Percentiles rank a stretch among this genome's conserved stretches.
phyloP scores from a whole-genome alignment of 345 rosid genomes.

The Cardamine resedifolia region DNA sequence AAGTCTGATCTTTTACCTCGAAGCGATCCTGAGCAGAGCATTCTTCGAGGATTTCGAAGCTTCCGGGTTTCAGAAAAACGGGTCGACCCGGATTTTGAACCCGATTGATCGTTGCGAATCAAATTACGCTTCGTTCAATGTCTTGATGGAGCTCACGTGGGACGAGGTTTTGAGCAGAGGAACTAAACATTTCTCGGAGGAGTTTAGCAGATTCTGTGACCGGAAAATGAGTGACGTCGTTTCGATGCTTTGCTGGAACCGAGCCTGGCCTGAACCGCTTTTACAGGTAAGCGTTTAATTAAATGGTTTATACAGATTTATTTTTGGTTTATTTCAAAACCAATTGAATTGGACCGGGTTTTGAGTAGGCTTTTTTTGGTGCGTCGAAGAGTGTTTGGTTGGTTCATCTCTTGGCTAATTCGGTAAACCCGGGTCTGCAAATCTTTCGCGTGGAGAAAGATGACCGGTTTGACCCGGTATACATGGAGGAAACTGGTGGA shows the following conservation, averaged over 20 bases:
- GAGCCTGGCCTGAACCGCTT: slow-evolving; percentile 88
- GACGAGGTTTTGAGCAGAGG: slow-evolving; percentile 82
- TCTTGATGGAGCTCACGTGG: slow-evolving; percentile 70
- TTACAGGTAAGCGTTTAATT: slow-evolving; percentile 47
- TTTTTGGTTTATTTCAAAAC: neutral
- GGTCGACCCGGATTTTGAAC: slow-evolving; percentile 58
- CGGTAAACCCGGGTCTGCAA: slow-evolving; percentile 77
- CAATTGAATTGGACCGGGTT: neutral
- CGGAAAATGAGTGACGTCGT: slow-evolving; percentile 92
- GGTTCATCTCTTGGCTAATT: slow-evolving; percentile 87
- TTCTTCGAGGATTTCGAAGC: slow-evolving; percentile 93
- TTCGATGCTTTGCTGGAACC: slow-evolving; percentile 73
- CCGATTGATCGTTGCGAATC: slow-evolving; percentile 75
- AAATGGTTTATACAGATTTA: neutral
- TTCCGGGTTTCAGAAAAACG: slow-evolving; percentile 61
- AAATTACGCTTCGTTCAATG: slow-evolving; percentile 57
- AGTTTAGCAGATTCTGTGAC: slow-evolving; percentile 83
- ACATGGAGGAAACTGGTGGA: slow-evolving; percentile 83
- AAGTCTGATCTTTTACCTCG: slow-evolving; percentile 57
- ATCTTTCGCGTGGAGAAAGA: slow-evolving; percentile 74
- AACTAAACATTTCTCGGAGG: slow-evolving; percentile 85
- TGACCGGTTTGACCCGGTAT: slow-evolving; percentile 59
- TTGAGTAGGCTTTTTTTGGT: slow-evolving; percentile 68
- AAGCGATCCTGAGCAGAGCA: slow-evolving; percentile 64
- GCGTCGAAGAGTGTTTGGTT: slow-evolving; percentile 89